Base-by-base conservation (phyloP, 2,329 filamentous ascomycete species). In the Colletotrichum somersetense region DNA sequence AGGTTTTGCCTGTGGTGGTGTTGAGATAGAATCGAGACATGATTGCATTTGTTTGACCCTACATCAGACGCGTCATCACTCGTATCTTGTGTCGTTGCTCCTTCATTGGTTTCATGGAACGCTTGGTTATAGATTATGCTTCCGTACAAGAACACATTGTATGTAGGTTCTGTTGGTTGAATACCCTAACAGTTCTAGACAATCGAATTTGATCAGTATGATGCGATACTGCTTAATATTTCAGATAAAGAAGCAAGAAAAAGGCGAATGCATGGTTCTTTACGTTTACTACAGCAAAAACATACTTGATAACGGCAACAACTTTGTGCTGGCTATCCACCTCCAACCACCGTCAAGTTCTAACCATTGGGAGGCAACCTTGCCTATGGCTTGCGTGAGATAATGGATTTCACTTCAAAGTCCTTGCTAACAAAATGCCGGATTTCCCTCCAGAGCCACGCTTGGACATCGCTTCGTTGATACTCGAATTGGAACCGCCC, bases 201-300 rank as follows among this genome's bases (percentile, higher is more conserved):
- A 35, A 10, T 18, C 14, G 5, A 42, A 6, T 5, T 5, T 42
- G 2, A 44, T 20, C 18, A 44, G 18, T 20, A 44, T 8, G 16
- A 7, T 44, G 18, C 6, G 20, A 20, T 7, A 20, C 42, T 44
- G 7, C 16, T 2, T 44, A 5, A 7, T 16, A 8, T 20, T 7
- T 20, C 42, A 6, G 6, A 20, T 20, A 18, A 5, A 5, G 42
- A 20, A 20, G 18, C n/a, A n/a, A n/a, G n/a, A 44, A 20, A 1
- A 8, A 8, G 3, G 5, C 7, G 5, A 20, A n/a, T 2, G 3
- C 8, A 0, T n/a, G 20, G 5, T 11, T 6, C 1, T 23, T 2
- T n/a, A 12, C 20, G 12, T 23, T n/a, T 12, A 20, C 3, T 20
- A 3, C 44, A n/a, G 7, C 18, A 46, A 46, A 46, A 46, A 8